phyloP scores from a whole-genome alignment of 495 filamentous ascomycete species.

The Penicillium salamii region DNA sequence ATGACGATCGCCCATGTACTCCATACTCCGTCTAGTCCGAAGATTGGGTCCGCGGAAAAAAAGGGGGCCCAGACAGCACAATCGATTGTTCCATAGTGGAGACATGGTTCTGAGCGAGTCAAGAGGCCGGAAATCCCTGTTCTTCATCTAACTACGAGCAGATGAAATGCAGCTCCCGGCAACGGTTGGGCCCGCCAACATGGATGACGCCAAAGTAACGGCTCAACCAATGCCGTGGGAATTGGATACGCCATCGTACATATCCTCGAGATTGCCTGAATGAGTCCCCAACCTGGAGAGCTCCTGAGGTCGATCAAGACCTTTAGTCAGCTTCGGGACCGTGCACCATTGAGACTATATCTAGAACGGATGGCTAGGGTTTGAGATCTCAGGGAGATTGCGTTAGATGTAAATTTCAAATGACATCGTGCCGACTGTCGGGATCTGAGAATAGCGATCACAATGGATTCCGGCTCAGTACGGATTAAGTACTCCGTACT shows the following conservation, averaged over 20 bases:
- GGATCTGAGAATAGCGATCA: too few species aligned
- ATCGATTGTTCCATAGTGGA: constrained; percentile 3
- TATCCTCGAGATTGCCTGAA: too few species aligned
- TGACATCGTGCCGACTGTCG: too few species aligned
- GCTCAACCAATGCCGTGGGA: background rate
- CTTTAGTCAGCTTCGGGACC: constrained; percentile 4
- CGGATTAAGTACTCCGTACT: too few species aligned
- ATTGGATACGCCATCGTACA: background rate
- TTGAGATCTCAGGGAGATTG: background rate
- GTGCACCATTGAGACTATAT: background rate
- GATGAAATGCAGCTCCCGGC: background rate
- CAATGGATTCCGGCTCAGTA: too few species aligned
- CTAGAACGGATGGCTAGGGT: background rate
- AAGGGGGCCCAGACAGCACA: constrained; percentile 10
- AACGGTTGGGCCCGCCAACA: constrained; percentile 3
- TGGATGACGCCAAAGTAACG: background rate
- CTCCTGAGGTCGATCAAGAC: background rate
- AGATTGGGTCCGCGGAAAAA: constrained; percentile 2
- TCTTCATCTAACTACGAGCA: constrained; percentile 2
- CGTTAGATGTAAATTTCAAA: too few species aligned
- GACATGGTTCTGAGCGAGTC: background rate
- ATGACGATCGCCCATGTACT: constrained; percentile 22
- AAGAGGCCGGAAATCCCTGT: background rate
- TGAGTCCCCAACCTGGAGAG: too few species aligned
- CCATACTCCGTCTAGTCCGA: background rate